Evolutionary conservation across 441 rosid species (phyloP).

Genomic region (Populus hybrid): DNA sequence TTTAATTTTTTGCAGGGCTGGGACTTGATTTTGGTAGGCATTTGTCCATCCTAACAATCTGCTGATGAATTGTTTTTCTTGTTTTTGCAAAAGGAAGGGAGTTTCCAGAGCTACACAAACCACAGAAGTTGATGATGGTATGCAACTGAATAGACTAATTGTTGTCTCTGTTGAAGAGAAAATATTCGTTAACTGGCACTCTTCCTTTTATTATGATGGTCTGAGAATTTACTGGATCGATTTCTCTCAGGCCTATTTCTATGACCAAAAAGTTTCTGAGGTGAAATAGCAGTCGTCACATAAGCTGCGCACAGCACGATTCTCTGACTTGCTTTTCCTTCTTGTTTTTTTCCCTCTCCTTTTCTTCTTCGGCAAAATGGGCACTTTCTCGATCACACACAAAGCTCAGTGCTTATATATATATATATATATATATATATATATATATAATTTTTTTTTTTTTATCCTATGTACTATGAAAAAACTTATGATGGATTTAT

Average conservation of each 20-base stretch:
- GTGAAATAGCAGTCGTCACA: background rate
- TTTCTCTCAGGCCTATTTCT: background rate
- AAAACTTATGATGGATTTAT: constrained; percentile 8
- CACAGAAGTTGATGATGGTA: constrained; percentile 48
- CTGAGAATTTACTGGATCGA: background rate
- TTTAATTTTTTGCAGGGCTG: background rate
- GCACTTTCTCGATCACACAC: background rate
- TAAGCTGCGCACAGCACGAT: background rate
- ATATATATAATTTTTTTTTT: background rate
- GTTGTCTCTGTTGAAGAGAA: background rate
- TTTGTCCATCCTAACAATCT: background rate
- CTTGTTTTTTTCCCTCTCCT: background rate
- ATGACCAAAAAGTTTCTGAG: background rate
- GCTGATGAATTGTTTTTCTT: constrained; percentile 43
- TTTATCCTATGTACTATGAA: background rate
- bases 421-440: too few species aligned
- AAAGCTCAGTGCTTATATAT: background rate
- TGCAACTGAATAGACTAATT: constrained; percentile 4
- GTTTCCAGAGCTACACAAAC: constrained; percentile 16
- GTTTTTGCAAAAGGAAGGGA: constrained; percentile 26
- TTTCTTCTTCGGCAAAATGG: background rate
- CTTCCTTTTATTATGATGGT: background rate
- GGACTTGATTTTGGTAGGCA: background rate
- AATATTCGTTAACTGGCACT: background rate
- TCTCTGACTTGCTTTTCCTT: background rate